Evolutionary conservation across 1,284 basidiomycete species (phyloP).

Genomic region (Paramarasmius palmivorus): DNA sequence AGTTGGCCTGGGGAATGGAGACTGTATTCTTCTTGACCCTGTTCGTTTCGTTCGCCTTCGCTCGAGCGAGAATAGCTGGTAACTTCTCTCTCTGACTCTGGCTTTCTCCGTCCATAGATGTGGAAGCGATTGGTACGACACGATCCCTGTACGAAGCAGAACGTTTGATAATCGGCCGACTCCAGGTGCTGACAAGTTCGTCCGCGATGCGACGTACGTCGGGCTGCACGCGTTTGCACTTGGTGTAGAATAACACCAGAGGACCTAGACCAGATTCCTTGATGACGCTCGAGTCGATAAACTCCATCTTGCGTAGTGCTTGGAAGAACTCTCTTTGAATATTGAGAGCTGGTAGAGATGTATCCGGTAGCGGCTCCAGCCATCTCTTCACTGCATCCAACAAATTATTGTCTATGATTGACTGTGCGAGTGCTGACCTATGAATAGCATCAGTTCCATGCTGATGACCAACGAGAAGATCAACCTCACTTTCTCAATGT

Average conservation of each 20-base stretch:
- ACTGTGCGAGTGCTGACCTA: constrained; percentile 84
- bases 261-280: constrained; percentile 93
- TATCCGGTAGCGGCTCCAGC: constrained; percentile 94
- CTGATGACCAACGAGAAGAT: neutral
- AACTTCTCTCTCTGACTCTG: constrained; percentile 49
- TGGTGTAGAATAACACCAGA: constrained; percentile 94
- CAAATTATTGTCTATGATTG: constrained; percentile 94
- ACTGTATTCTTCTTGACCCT: constrained; percentile 76
- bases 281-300: constrained; percentile 89
- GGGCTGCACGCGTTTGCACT: constrained; percentile 86
- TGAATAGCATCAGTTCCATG: constrained; percentile 9
- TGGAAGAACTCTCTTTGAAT: constrained; percentile 94
- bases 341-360: constrained; percentile 91
- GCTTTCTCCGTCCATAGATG: constrained; percentile 9
- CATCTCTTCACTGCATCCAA: constrained; percentile 89
- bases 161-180: constrained; percentile 92
- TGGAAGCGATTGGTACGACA: constrained; percentile 54
- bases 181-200: constrained; percentile 86
- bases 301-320: constrained; percentile 84
- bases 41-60: constrained; percentile 66
- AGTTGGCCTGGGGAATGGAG: constrained; percentile 70
- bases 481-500: constrained; percentile 86
- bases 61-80: constrained; percentile 69
- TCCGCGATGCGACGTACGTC: constrained; percentile 82
- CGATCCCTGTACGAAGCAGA: constrained; percentile 83